Conservation (phyloP, 352 stramenopile species). For the Phytophthora sp. region DNA sequence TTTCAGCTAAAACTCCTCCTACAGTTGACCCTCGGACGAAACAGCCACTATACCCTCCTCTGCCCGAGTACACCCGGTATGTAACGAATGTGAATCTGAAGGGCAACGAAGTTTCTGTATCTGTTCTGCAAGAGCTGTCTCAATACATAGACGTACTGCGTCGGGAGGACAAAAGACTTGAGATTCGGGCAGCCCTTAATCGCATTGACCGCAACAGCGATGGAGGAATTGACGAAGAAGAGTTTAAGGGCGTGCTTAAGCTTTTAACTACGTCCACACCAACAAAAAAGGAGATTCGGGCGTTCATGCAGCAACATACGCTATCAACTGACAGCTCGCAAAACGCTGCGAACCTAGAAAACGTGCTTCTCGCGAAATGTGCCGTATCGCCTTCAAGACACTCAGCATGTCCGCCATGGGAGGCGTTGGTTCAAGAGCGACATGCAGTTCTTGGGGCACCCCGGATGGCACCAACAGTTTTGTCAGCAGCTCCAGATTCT, state of each 20-base stretch:
- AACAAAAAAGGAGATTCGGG: conserved; percentile 76
- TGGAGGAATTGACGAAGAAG: conserved; percentile 73
- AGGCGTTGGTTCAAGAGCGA: conserved; percentile 75
- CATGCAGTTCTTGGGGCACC: conserved; percentile 49
- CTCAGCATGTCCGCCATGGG: conserved; percentile 69
- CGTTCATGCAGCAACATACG: conserved; percentile 68
- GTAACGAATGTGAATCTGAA: conserved; percentile 80
- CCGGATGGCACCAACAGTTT: conserved; percentile 6
- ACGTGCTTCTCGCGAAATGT: conserved; percentile 75
- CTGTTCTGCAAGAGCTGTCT: conserved; percentile 65
- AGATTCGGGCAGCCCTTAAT: conserved; percentile 74
- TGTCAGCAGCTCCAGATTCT: not conserved
- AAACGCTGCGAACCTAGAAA: conserved; percentile 68
- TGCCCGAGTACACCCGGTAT: conserved; percentile 72
- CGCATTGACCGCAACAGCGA: conserved; percentile 71
- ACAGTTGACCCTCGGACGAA: conserved; percentile 60
- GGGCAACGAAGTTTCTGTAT: conserved; percentile 74
- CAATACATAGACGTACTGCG: conserved; percentile 81
- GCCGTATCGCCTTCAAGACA: conserved; percentile 76
- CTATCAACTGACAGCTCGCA: conserved; percentile 54
- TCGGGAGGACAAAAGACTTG: conserved; percentile 77
- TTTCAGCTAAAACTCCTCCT: conserved; percentile 64
- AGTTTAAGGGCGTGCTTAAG: conserved; percentile 82
- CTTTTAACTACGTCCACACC: conserved; percentile 72
- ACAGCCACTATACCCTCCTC: conserved; percentile 41